A percentile compares a stretch with the other conserved stretches of the same genome.
Evolutionary conservation across 2,329 filamentous ascomycete species (phyloP).

Genomic region (Metarhizium anisopliae): DNA sequence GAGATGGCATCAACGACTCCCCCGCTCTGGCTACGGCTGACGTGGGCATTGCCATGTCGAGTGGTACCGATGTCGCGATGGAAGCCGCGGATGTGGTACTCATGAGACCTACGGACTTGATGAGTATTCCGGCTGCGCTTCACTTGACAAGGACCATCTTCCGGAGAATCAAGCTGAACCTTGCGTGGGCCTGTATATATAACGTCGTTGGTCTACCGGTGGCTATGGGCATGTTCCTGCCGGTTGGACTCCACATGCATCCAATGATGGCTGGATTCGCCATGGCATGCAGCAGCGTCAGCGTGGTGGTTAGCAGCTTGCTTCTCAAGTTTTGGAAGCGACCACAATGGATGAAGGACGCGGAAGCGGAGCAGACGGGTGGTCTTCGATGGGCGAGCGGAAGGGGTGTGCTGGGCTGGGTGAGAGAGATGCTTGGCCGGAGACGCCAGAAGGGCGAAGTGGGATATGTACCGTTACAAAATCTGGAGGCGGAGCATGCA

Average conservation of each 20-base stretch:
- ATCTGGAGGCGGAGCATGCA: slow-evolving; percentile 31
- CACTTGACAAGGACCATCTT: slow-evolving; percentile 80
- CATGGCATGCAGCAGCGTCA: slow-evolving; percentile 87
- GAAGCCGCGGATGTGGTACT: slow-evolving; percentile 94
- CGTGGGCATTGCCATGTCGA: slow-evolving; percentile 85
- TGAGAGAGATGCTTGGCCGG: slow-evolving; percentile 30
- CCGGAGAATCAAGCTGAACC: slow-evolving; percentile 84
- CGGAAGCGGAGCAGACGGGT: slow-evolving; percentile 49
- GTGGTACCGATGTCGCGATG: slow-evolving; percentile 93
- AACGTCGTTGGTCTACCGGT: slow-evolving; percentile 88
- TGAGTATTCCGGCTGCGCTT: slow-evolving; percentile 84
- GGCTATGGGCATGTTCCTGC: slow-evolving; percentile 92
- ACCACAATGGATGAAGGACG: slow-evolving; percentile 78
- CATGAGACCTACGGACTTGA: slow-evolving; percentile 84
- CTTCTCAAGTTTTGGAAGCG: slow-evolving; percentile 80
- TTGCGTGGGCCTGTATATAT: slow-evolving; percentile 88
- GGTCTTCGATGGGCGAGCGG: slow-evolving; percentile 34
- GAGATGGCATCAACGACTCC: slow-evolving; percentile 97
- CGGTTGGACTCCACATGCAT: slow-evolving; percentile 78
- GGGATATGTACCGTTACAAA: slow-evolving; percentile 51
- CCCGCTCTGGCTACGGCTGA: slow-evolving; percentile 88
- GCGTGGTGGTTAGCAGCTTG: slow-evolving; percentile 76
- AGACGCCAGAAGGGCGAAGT: slow-evolving; percentile 35
- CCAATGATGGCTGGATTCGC: slow-evolving; percentile 92
- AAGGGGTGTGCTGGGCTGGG: slow-evolving; percentile 32